Conservation (phyloP, 202 grass and related monocot genomes). For the Bolboschoenoplectus hybrid region DNA sequence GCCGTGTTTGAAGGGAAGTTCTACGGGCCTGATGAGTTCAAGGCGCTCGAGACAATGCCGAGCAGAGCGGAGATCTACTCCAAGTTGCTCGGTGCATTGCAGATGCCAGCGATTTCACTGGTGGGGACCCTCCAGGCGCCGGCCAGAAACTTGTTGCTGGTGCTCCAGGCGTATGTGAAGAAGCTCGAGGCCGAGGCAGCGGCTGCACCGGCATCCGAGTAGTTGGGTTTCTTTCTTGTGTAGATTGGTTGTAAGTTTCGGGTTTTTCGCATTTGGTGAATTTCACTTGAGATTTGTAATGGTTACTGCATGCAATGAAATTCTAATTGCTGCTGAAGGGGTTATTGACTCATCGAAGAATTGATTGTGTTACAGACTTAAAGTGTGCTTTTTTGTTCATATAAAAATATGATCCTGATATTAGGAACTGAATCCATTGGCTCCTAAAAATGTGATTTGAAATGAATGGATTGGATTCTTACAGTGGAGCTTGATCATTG, state of each 20-base stretch:
- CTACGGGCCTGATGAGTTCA: constrained; percentile 73
- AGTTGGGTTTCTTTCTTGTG: constrained; percentile 7
- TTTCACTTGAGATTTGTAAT: constrained; percentile 21
- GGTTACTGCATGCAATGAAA: constrained; percentile 31
- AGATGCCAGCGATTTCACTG: constrained; percentile 65
- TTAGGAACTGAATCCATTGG: not conserved
- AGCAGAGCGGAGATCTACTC: constrained; percentile 70
- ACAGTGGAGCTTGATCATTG: not conserved
- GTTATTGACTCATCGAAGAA: not conserved
- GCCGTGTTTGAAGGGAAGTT: constrained; percentile 89
- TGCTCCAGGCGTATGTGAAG: constrained; percentile 69
- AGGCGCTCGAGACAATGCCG: constrained; percentile 84
- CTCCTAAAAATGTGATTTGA: not conserved
- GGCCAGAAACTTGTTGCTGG: constrained; percentile 56
- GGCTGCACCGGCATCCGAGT: constrained; percentile 17
- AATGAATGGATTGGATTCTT: not conserved
- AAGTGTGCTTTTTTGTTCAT: not conserved
- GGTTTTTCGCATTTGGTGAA: not conserved
- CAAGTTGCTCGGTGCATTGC: constrained; percentile 68
- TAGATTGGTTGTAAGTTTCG: constrained; percentile 22
- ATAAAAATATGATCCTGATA: no score
- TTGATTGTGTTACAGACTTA: not conserved
- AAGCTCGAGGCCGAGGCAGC: constrained; percentile 63
- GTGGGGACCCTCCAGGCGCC: constrained; percentile 75
- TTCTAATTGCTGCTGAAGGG: not conserved